Evolutionary conservation across 1,284 basidiomycete genomes (phyloP).

Genomic region (Apiotrichum akiyoshidainum): DNA sequence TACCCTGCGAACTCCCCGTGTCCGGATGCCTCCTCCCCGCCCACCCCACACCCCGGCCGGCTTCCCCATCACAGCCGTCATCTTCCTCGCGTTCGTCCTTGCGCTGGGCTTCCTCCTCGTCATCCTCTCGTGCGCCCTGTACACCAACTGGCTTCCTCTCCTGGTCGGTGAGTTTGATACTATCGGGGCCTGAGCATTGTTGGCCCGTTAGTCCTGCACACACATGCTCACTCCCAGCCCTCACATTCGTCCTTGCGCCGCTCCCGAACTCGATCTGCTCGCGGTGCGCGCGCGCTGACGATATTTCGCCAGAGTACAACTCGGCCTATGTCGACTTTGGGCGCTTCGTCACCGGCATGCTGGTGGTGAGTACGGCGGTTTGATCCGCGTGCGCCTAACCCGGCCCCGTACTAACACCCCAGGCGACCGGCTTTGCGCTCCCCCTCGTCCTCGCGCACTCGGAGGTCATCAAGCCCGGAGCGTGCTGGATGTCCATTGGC

Average conservation of each 20-base stretch:
- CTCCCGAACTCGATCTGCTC: conserved; percentile 80
- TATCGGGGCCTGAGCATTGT: neutral
- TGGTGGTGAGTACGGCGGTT: conserved; percentile 62
- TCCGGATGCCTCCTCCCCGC: neutral
- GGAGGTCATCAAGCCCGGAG: conserved; percentile 75
- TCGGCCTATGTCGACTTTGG: conserved; percentile 80
- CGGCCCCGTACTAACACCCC: neutral
- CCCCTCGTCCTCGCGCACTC: conserved; percentile 91
- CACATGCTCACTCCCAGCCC: conserved; percentile 57
- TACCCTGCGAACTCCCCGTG: neutral
- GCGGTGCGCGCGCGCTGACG: conserved; percentile 55
- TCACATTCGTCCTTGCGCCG: conserved; percentile 93
- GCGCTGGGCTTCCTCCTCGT: conserved; percentile 95
- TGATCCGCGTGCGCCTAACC: too few species aligned
- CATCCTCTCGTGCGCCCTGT: conserved; percentile 95
- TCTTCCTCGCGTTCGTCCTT: conserved; percentile 90
- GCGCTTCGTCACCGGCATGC: conserved; percentile 84
- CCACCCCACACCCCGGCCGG: neutral
- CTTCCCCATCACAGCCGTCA: conserved; percentile 63
- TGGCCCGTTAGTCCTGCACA: neutral
- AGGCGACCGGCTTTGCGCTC: conserved; percentile 78
- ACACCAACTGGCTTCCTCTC: conserved; percentile 94
- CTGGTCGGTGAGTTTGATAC: conserved; percentile 74
- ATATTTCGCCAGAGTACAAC: conserved; percentile 58
- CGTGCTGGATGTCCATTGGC: conserved; percentile 89